A percentile compares a stretch with the other conserved stretches of the same genome.
These are phyloP conservation scores for Tylopilus subfusipes DNA, from an alignment of 768 basidiomycete species.

Conservation along the genomic window DNA sequence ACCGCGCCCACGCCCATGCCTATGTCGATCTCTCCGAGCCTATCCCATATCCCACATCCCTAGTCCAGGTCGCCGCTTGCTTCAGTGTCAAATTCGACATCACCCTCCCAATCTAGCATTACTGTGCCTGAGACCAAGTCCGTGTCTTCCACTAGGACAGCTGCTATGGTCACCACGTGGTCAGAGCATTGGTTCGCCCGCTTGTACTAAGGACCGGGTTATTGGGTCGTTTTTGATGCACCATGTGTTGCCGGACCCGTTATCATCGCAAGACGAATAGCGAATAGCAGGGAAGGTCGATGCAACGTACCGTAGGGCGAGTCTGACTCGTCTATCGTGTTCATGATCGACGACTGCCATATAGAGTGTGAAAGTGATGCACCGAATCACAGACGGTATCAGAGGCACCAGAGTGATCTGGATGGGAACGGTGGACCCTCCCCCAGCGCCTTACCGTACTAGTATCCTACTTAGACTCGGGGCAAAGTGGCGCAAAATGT, in stretches of 20 bases:
- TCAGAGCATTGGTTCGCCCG: conserved; percentile 82
- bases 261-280: conserved; percentile 36
- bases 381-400: no score
- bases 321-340: conserved; percentile 34
- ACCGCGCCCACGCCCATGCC: conserved; percentile 61
- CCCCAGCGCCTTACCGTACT: no score
- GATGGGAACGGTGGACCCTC: no score
- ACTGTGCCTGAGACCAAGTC: background rate
- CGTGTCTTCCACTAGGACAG: conserved; percentile 20
- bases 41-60: conserved; percentile 19
- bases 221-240: no score
- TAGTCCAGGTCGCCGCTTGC: conserved; percentile 25
- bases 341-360: background rate
- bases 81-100: no score
- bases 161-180: conserved; percentile 42
- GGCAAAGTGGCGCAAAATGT: no score
- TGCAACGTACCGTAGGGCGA: conserved; percentile 61
- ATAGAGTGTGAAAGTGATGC: no score
- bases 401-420: no score
- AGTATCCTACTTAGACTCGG: no score
- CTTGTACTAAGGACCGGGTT: conserved; percentile 89
- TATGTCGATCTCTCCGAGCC: conserved; percentile 46
- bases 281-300: conserved; percentile 30
- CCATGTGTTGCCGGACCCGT: conserved; percentile 62
- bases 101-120: background rate